These are phyloP conservation scores for Cryptococcus sp. DNA, from an alignment of 1,284 basidiomycete species.

Conservation along the genomic window DNA sequence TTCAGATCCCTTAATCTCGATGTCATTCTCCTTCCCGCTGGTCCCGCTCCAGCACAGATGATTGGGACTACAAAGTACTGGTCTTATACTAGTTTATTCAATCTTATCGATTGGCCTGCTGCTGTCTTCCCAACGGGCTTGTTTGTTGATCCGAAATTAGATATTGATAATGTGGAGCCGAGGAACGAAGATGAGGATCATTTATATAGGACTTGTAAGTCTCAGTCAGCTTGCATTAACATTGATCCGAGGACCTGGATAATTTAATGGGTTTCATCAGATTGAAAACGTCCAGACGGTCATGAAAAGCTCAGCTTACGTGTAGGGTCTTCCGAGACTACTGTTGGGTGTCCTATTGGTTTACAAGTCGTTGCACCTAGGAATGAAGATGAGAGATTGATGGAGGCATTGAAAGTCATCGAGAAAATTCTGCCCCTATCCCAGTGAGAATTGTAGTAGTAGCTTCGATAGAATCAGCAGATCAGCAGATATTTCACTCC, in stretches of 20 bases:
- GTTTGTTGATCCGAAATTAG: neutral
- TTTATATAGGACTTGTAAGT: neutral
- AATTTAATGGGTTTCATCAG: too few species aligned
- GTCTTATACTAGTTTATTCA: slow-evolving; percentile 62
- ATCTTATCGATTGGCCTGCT: slow-evolving; percentile 63
- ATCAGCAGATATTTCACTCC: too few species aligned
- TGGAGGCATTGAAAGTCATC: neutral
- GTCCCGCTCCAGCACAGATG: slow-evolving; percentile 34
- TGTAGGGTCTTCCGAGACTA: neutral
- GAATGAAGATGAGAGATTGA: neutral
- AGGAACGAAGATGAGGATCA: neutral
- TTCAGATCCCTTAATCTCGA: slow-evolving; percentile 30
- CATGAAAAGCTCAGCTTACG: neutral
- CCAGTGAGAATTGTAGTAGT: neutral
- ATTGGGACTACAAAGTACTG: slow-evolving; percentile 38
- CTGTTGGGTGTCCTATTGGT: neutral
- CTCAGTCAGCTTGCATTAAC: neutral
- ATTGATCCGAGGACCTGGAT: too few species aligned
- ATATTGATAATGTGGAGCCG: neutral
- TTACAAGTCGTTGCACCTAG: neutral
- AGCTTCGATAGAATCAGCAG: too few species aligned
- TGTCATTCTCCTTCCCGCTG: slow-evolving; percentile 36
- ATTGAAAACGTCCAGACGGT: neutral
- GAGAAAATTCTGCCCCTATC: neutral
- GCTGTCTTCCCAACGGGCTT: slow-evolving; percentile 62